Evolutionary conservation across 2,329 filamentous ascomycete species (phyloP).

Genomic region (Alternaria triticimaculans): DNA sequence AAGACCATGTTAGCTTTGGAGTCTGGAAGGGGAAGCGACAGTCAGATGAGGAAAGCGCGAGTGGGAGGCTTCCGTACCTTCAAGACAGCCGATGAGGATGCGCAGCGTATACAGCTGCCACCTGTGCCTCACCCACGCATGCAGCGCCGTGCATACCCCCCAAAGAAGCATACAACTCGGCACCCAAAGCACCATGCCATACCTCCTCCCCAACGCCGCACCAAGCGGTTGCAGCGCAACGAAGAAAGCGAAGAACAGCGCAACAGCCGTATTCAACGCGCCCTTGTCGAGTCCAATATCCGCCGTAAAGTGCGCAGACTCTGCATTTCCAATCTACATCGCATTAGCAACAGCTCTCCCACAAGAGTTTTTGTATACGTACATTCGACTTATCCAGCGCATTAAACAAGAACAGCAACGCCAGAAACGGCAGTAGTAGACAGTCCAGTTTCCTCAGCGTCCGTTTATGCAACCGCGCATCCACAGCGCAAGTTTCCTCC

Average conservation of each 20-base stretch:
- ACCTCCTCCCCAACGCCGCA: conserved; percentile 64
- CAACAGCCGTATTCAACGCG: conserved; percentile 64
- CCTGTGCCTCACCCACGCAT: conserved; percentile 54
- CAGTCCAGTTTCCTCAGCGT: conserved; percentile 59
- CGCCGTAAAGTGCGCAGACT: conserved; percentile 65
- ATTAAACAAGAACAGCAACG: conserved; percentile 60
- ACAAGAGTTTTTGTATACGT: neutral
- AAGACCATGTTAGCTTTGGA: conserved; percentile 28
- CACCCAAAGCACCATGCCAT: conserved; percentile 63
- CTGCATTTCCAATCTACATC: conserved; percentile 58
- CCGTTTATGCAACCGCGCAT: conserved; percentile 35
- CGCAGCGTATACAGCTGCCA: conserved; percentile 58
- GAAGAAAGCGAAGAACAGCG: conserved; percentile 65
- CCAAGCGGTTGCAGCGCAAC: conserved; percentile 64
- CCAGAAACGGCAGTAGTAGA: conserved; percentile 59
- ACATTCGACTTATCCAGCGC: conserved; percentile 60
- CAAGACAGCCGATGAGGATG: conserved; percentile 56
- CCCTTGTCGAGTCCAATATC: conserved; percentile 60
- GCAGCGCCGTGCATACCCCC: conserved; percentile 58
- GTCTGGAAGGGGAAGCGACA: neutral
- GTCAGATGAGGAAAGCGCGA: neutral
- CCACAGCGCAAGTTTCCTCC: conserved; percentile 1
- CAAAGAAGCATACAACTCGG: conserved; percentile 63
- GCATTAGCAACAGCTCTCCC: no score
- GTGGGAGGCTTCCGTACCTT: conserved; percentile 40